phyloP scores from a whole-genome alignment of 306 rosid genomes.

The Ziziphus jujuba region DNA sequence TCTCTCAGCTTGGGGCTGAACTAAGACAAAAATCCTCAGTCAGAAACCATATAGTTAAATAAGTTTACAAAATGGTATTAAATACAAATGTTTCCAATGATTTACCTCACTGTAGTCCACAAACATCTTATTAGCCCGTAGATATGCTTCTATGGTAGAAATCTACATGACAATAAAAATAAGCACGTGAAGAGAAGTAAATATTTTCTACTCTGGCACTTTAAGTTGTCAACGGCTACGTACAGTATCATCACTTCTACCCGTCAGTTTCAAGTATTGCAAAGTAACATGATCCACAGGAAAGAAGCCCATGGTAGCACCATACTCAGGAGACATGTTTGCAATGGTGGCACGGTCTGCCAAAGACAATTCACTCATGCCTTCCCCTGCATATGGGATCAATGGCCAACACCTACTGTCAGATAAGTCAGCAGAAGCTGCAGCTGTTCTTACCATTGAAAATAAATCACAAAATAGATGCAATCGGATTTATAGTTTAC shows the following conservation, averaged over 20 bases:
- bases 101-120: conserved; percentile 86
- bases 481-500: conserved; percentile 35
- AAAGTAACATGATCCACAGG: conserved; percentile 96
- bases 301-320: conserved; percentile 99
- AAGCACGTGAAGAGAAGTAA: conserved; percentile 31
- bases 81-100: not conserved
- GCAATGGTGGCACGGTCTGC: conserved; percentile 98
- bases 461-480: conserved; percentile 4
- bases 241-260: conserved; percentile 85
- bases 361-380: conserved; percentile 82
- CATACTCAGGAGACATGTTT: conserved; percentile 95
- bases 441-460: conserved; percentile 2
- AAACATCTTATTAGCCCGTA: conserved; percentile 87
- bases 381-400: conserved; percentile 66
- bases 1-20: conserved; percentile 80
- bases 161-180: conserved; percentile 53
- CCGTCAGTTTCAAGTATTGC: conserved; percentile 87
- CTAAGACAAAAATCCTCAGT: conserved; percentile 29
- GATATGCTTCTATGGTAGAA: conserved; percentile 73
- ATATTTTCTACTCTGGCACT: not conserved
- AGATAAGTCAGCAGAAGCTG: conserved; percentile 24
- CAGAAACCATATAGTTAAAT: conserved; percentile 22
- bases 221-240: conserved; percentile 19
- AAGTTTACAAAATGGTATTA: not conserved
- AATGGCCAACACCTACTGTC: conserved; percentile 17